Evolutionary conservation across 495 filamentous ascomycete genomes (phyloP), one percentile per base, ranked within the genome.

Genomic region (Trichoderma parareesei): DNA sequence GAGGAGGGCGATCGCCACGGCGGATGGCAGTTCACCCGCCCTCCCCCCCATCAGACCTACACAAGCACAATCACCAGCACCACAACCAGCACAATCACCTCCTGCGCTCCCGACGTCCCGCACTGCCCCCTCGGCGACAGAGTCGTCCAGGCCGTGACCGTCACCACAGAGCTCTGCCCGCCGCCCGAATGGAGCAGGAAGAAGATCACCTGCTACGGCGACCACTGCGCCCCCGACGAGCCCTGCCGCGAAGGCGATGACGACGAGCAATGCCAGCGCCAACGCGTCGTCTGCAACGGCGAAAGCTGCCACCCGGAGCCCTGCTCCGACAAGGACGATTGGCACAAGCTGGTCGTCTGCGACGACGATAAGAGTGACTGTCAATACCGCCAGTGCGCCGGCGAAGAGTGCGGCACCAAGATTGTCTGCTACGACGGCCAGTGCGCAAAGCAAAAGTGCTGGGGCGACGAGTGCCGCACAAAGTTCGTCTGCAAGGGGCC

Each of bases 401-500:
- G 40, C 60, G 60, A 62, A 4, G 60, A 62, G 33, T 42, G 40
- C 60, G 9, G 42, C 60, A 41, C 35, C 33, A 42, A 38, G 33
- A 42, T 42, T n/a, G 18, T 62, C 60, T 62, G 60, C 60, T 40
- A 62, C 35, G 60, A 40, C 7, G 60, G 40, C 13, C 16, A 62
- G 33, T 62, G 60, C 35, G 33, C n/a, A 7, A 38, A 62, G 33
- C 9, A 37, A 10, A 42, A 13, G 18, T 62, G 60, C 37, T 20
- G 42, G 4, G 60, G 37, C 35, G 60, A 62, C 7, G 60, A 38
- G 10, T 62, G 60, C 60, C 60, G 40, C 33, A 62, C 41, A 11
- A 62, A 62, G 60, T 20, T 62, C 38, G 60, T 62, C 60, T 62
- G 60, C 60, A 38, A 62, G 33, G 60, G 60, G 11, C 7, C 11